A percentile compares a stretch with the other conserved stretches of the same genome.
These are phyloP conservation scores for Mycena belliarum DNA, from an alignment of 768 basidiomycete species.

Conservation along the genomic window DNA sequence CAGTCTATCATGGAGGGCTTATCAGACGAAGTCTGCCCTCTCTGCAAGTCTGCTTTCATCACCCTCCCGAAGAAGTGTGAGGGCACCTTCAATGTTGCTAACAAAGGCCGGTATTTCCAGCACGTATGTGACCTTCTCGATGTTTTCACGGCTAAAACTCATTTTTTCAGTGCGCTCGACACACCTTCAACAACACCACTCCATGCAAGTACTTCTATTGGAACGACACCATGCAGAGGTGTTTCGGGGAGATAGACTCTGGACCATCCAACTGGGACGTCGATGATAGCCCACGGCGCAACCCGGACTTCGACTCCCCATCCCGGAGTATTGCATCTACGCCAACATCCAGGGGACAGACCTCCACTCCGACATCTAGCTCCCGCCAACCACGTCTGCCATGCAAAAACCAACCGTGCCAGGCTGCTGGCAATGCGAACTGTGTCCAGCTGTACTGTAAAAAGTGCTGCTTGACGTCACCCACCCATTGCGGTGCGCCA, in stretches of 20 bases:
- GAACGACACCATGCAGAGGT: neutral
- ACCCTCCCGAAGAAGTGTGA: too few species aligned
- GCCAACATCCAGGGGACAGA: neutral
- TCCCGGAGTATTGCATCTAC: neutral
- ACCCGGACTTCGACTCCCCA: neutral
- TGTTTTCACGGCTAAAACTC: neutral
- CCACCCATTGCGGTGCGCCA: neutral
- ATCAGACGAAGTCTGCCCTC: too few species aligned
- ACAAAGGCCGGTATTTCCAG: neutral
- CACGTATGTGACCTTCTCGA: neutral
- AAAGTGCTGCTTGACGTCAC: neutral
- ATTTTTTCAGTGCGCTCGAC: neutral
- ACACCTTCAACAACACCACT: neutral
- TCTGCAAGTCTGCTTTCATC: too few species aligned
- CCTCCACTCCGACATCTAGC: neutral
- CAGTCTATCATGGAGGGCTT: too few species aligned
- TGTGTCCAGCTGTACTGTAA: neutral
- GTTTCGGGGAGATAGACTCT: neutral
- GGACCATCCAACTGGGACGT: too few species aligned
- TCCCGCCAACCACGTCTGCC: neutral
- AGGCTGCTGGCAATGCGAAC: neutral
- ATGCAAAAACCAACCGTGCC: neutral
- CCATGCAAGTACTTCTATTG: neutral
- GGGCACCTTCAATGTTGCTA: neutral
- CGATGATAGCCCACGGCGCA: too few species aligned